Base-by-base conservation (phyloP, 768 basidiomycete species). In the Pluteus cervinus region DNA sequence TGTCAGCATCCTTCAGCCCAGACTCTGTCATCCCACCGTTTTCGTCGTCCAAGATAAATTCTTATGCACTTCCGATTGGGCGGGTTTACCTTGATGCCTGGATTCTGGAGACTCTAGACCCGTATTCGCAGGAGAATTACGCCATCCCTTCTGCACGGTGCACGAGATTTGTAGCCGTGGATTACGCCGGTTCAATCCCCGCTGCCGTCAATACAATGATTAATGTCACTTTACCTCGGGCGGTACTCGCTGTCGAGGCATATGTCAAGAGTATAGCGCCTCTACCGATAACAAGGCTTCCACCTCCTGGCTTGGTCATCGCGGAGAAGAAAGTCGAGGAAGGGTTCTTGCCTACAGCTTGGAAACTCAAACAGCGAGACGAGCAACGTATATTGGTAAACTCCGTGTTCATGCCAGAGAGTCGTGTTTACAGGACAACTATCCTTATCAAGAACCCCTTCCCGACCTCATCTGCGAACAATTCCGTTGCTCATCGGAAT, bases 101-200 rank as follows among this genome's bases (percentile, higher is more conserved):
- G 96, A 79, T 94, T 22, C 61, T 96, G 50, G 92, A 99, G 65
- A 97, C 94, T 3, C 73, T 98, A 32, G 94, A 98, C 53, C 92
- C 93, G 0, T 97, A 97, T 42, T 85, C 89, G 16, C 82, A 81
- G 43, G 91, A 94, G 59, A 90, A 89, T 46, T 94, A 91, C 53
- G 76, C 89, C 9, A 94, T 98, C 30, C 96, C 93, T 1, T 96
- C 91, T 3, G 89, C 92, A 25, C 63, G 85, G 32, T 93, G 89
- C 56, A 91, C 86, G 29, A 71, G 87, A 40, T 66, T 94, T 26
- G 77, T 86, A 3, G 84, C 87, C 1, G 73, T 92, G 41, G 93
- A 97, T 57, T 90, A 82, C 52, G 80, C 81, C 7, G 93, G 90
- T 2, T 81, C 79, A 1, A 75, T 94, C 25, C 91, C 92, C 0